Evolutionary conservation across 2,329 filamentous ascomycete species (phyloP), one percentile per base, ranked within the genome.

Genomic region (Ceratocystis ficicola): DNA sequence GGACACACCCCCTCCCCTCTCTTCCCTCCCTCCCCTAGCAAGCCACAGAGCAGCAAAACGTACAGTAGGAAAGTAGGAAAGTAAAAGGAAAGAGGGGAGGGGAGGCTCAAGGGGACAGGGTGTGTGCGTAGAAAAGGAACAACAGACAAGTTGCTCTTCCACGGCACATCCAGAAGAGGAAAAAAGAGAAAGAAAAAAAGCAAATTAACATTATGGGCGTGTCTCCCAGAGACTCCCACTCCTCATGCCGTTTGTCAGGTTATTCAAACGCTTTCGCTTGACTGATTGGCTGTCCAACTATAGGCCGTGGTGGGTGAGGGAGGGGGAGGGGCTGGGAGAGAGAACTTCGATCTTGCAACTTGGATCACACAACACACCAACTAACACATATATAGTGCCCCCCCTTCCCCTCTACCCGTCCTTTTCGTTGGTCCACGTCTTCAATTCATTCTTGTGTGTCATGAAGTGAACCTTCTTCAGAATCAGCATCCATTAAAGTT

Each of bases 101-200:
- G 12, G 44, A 48, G 17, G 32, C 32, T 36, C 32, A 2, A 36
- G 44, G 44, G 17, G 3, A 20, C 1, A 10, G 44, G 44, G 44
- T 20, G 44, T 48, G 44, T 48, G 15, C 7, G 17, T 48, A 48
- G 44, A 20, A 48, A 17, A 20, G 44, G 44, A 17, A n/a, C 20
- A 25, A 60, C 17, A 17, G 20, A 25, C 12, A 22, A 17, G 15
- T 62, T 41, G 60, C 17, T 44, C 20, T 46, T 41, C 12, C n/a
- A 46, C 60, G 32, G 25, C 55, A 60, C 32, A 28, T 62, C n/a
- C 20, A 48, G 25, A 62, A 36, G 60, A 48, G 32, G 28, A 63
- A 52, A 52, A 28, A 28, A 63, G 20, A 12, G 25, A 20, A 50
- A 48, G 15, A 63, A 63, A 63, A 12, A 63, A 63, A 63, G 20